phyloP scores from a whole-genome alignment of 495 filamentous ascomycete species.

The Penicillium roqueforti region DNA sequence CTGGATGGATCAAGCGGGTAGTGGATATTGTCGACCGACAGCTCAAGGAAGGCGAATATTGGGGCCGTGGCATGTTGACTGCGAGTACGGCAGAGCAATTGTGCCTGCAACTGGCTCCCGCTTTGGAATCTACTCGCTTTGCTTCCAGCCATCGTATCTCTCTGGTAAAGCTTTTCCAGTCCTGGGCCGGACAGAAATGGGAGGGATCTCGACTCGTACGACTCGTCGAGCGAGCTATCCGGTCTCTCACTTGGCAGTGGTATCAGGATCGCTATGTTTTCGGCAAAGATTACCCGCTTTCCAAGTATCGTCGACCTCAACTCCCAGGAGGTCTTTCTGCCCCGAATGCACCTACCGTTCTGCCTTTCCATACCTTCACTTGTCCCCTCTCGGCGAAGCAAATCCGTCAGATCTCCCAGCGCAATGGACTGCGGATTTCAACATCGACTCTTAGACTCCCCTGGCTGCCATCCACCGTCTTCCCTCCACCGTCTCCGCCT shows the following conservation, averaged over 20 bases:
- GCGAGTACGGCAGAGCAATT: constrained; percentile 49
- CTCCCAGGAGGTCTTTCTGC: constrained; percentile 71
- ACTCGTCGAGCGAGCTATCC: constrained; percentile 78
- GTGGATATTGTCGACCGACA: constrained; percentile 92
- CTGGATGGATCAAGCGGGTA: constrained; percentile 93
- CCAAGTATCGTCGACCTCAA: constrained; percentile 68
- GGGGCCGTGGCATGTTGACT: constrained; percentile 75
- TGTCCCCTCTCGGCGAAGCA: constrained; percentile 90
- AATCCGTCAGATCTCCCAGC: constrained; percentile 90
- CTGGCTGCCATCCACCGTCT: constrained; percentile 82
- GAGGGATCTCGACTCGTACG: constrained; percentile 87
- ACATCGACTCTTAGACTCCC: constrained; percentile 78
- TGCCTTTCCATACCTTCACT: constrained; percentile 99
- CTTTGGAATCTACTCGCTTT: constrained; percentile 30
- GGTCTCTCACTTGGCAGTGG: constrained; percentile 75
- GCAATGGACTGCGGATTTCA: constrained; percentile 91
- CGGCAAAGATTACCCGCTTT: constrained; percentile 50
- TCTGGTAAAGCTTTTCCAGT: constrained; percentile 48
- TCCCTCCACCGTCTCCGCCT: constrained; percentile 77
- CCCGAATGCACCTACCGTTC: constrained; percentile 87
- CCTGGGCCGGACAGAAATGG: constrained; percentile 75
- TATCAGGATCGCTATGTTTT: constrained; percentile 79
- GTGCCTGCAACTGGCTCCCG: constrained; percentile 42
- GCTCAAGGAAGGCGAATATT: constrained; percentile 77
- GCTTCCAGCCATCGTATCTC: constrained; percentile 25